phyloP scores from a whole-genome alignment of 352 stramenopile genomes.

The Aphanomyces invadans region DNA sequence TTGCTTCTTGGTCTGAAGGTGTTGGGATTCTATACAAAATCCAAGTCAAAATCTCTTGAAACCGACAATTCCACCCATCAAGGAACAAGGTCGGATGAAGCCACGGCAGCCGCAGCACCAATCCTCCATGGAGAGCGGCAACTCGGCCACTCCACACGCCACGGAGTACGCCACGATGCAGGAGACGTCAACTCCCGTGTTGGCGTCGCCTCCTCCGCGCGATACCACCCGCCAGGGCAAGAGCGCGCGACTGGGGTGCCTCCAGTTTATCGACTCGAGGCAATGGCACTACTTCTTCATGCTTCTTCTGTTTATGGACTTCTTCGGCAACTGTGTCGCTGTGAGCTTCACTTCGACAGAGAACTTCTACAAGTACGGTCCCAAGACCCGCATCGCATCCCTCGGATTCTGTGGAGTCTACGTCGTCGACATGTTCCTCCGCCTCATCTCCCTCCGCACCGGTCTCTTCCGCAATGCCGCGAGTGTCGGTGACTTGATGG shows the following conservation, averaged over 20 bases:
- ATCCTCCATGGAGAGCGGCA: not conserved
- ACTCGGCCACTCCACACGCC: not conserved
- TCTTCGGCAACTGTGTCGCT: constrained; percentile 40
- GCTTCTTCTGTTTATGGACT: constrained; percentile 80
- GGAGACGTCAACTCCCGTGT: not conserved
- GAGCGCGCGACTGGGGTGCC: constrained; percentile 12
- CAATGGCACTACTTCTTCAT: constrained; percentile 85
- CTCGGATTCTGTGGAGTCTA: constrained; percentile 71
- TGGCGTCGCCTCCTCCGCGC: not conserved
- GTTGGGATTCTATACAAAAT: not conserved
- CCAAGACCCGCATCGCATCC: constrained; percentile 47
- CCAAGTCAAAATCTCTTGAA: not conserved
- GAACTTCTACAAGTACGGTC: constrained; percentile 21
- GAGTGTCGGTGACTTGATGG: constrained; percentile 74
- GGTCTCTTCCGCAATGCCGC: constrained; percentile 75
- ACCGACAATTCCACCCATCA: not conserved
- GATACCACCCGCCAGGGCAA: not conserved
- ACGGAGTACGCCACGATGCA: not conserved
- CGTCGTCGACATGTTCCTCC: constrained; percentile 77
- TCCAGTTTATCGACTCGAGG: constrained; percentile 79
- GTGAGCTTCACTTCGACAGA: constrained; percentile 16
- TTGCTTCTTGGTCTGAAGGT: no score
- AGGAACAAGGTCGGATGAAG: not conserved
- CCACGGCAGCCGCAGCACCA: not conserved
- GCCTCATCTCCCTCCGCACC: constrained; percentile 56